Percentiles rank a stretch among this genome's conserved stretches.
Evolutionary conservation across 345 rosid genomes (phyloP).

Genomic region (Aethionema arabicum): DNA sequence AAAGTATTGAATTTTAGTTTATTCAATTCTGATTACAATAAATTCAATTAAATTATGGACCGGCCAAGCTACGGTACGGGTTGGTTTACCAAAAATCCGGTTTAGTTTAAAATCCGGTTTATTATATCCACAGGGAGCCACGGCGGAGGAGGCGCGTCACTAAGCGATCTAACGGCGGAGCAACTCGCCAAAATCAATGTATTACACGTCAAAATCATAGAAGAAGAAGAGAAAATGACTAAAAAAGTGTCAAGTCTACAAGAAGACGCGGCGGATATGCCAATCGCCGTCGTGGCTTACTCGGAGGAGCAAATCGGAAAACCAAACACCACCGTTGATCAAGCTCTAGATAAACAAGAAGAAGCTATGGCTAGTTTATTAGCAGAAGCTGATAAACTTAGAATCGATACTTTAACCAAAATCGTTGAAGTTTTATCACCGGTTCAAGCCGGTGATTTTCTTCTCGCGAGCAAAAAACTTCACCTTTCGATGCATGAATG

Average conservation of each 20-base stretch:
- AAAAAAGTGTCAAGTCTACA: constrained; percentile 41
- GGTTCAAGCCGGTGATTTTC: constrained; percentile 40
- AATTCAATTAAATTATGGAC: too few relatives aligned
- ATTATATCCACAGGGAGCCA: too few relatives aligned
- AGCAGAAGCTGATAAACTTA: constrained; percentile 40
- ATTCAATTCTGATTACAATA: too few relatives aligned
- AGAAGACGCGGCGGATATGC: constrained; percentile 50
- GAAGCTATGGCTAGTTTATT: constrained; percentile 34
- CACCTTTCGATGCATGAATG: constrained; percentile 47
- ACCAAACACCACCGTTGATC: constrained; percentile 29
- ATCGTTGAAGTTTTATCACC: constrained; percentile 32
- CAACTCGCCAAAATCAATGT: constrained; percentile 38
- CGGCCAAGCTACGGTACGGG: too few relatives aligned
- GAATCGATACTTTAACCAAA: constrained; percentile 41
- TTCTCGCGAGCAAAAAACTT: constrained; percentile 42
- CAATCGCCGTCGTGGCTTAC: constrained; percentile 37
- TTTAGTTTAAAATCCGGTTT: too few relatives aligned
- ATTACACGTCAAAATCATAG: constrained; percentile 38
- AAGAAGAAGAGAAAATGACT: constrained; percentile 44
- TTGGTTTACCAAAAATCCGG: too few relatives aligned
- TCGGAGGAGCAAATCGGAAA: constrained; percentile 6
- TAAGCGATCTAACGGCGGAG: constrained; percentile 36
- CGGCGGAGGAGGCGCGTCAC: constrained; percentile 25
- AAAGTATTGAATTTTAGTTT: too few relatives aligned
- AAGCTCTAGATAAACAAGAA: constrained; percentile 38